These are phyloP conservation scores for Microbotryum scabiosae DNA, from an alignment of 1,284 basidiomycete genomes.

Conservation along the genomic window DNA sequence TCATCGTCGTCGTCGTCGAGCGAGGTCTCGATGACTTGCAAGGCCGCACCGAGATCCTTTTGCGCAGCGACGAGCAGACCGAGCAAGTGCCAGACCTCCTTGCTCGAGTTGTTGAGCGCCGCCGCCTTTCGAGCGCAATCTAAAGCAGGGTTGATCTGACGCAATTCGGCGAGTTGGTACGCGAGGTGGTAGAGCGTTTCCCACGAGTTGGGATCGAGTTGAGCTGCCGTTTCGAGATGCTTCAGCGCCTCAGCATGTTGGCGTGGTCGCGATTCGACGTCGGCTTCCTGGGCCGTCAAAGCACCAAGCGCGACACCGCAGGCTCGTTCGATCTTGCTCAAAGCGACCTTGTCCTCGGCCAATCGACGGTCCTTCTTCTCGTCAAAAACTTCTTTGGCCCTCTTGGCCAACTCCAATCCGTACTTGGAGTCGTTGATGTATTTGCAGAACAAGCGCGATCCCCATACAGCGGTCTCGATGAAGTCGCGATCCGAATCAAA, in stretches of 20 bases:
- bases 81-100: slow-evolving; percentile 85
- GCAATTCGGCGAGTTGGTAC: slow-evolving; percentile 61
- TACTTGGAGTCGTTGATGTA: slow-evolving; percentile 33
- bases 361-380: slow-evolving; percentile 51
- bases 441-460: slow-evolving; percentile 61
- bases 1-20: slow-evolving; percentile 43
- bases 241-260: slow-evolving; percentile 55
- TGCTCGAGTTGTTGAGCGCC: slow-evolving; percentile 22
- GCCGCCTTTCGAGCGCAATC: slow-evolving; percentile 58
- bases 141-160: slow-evolving; percentile 61
- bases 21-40: slow-evolving; percentile 65
- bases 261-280: slow-evolving; percentile 53
- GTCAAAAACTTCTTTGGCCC: slow-evolving; percentile 52
- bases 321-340: slow-evolving; percentile 53
- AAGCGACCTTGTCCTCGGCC: slow-evolving; percentile 42
- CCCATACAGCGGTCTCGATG: slow-evolving; percentile 62
- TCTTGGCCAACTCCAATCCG: slow-evolving; percentile 39
- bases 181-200: slow-evolving; percentile 68
- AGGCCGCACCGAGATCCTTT: slow-evolving; percentile 73
- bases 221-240: slow-evolving; percentile 52
- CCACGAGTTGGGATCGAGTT: slow-evolving; percentile 52
- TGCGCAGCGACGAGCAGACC: slow-evolving; percentile 69
- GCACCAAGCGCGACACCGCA: slow-evolving; percentile 58
- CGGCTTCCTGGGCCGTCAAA: slow-evolving; percentile 58
- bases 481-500: slow-evolving; percentile 43